Evolutionary conservation across 495 filamentous ascomycete genomes (phyloP), one percentile per base, ranked within the genome.

Genomic region (Trichoderma asperelloides): DNA sequence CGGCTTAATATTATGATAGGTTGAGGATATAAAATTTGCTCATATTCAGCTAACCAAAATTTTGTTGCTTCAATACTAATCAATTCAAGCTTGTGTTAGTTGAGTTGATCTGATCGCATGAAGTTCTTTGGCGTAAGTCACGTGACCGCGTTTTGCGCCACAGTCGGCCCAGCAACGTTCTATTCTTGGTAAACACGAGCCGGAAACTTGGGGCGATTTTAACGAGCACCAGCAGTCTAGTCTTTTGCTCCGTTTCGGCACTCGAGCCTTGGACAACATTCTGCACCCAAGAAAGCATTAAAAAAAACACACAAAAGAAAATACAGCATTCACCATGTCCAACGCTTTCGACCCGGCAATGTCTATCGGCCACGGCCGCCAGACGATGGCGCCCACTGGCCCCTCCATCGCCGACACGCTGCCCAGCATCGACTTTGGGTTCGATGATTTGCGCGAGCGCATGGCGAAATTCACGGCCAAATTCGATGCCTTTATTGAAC

Each of bases 401-500:
- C 74, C 76, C 25, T 85, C 82, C 25, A 77, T 84, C 74, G 91
- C 91, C 43, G 91, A 95, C 76, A 87, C 87, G 15, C 86, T 97
- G 11, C 95, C 95, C 45, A 91, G 81, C 75, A 90, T 97, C 77
- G 92, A 95, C 78, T 97, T 98, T 76, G 92, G 92, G 67, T 98
- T 98, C 78, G 94, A 98, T 68, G 93, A 97, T 69, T 81, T 98
- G 68, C 93, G 93, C 77, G 91, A 92, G 70, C 88, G 92, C 78
- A 98, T 98, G 94, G 87, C 90, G 33, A 89, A 89, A 64, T 98
- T 98, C 76, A 98, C 92, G 0, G 86, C 86, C 12, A 89, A 85
- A 67, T 98, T 98, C 70, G 95, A 98, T 73, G 88, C 88, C 8
- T 97, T 97, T 73, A 97, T 98, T 70, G 93, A 96, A 69, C 86